These are phyloP conservation scores for Eucalyptus melliodora DNA, from an alignment of 345 rosid genomes.

Conservation along the genomic window DNA sequence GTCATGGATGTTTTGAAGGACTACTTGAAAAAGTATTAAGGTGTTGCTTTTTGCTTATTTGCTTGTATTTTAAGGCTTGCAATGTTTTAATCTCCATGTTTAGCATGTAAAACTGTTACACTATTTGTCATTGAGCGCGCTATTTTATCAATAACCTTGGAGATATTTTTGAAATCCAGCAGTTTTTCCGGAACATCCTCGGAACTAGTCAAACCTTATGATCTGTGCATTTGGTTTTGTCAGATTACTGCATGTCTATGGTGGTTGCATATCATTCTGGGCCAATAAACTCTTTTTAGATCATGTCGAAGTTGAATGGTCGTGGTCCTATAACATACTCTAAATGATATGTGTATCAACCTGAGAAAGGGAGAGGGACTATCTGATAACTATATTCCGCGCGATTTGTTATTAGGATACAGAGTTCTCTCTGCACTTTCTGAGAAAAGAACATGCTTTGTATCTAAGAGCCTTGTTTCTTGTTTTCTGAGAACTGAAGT, in stretches of 20 bases:
- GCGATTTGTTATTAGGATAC: not conserved
- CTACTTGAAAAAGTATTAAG: conserved; percentile 24
- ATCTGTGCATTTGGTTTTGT: not conserved
- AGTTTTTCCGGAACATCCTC: not conserved
- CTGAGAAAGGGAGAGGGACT: not conserved
- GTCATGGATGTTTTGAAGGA: conserved; percentile 78
- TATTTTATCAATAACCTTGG: not conserved
- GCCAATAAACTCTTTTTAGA: not conserved
- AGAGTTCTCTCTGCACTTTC: not conserved
- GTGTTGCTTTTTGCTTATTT: not conserved
- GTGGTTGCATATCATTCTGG: not conserved
- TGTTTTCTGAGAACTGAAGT: not conserved
- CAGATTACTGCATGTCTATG: not conserved
- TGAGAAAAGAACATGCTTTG: not conserved
- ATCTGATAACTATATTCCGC: not conserved
- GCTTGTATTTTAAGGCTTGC: not conserved
- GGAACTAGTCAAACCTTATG: not conserved
- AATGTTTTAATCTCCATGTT: not conserved
- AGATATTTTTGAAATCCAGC: not conserved
- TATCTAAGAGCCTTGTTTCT: not conserved
- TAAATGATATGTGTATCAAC: not conserved
- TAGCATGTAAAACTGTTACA: not conserved
- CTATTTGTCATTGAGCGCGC: not conserved
- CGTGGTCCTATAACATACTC: not conserved
- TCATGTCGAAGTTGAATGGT: not conserved